Conservation (phyloP, 192 early-diverging fungal species). For the Coemansia sp. region DNA sequence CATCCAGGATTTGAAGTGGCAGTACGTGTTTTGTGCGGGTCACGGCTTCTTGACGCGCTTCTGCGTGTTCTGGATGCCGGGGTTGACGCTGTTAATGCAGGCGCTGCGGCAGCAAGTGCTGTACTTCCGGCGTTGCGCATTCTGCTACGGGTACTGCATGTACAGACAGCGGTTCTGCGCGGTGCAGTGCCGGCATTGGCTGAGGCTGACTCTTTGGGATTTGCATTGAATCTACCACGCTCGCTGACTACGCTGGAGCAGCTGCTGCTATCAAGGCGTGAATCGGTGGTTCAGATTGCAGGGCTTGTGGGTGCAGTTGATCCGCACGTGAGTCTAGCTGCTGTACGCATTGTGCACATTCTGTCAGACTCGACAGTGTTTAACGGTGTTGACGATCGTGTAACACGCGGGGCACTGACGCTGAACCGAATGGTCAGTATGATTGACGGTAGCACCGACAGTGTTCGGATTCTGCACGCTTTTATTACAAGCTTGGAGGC, state of each 20-base stretch:
- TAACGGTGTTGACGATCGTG: constrained; percentile 50
- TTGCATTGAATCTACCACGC: constrained; percentile 51
- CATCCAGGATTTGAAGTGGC: constrained; percentile 89
- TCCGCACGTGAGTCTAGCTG: constrained; percentile 71
- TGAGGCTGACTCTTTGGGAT: constrained; percentile 52
- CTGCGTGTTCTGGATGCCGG: constrained; percentile 68
- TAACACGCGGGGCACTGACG: constrained; percentile 47
- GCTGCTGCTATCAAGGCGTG: constrained; percentile 68
- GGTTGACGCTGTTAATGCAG: constrained; percentile 61
- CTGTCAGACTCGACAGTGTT: constrained; percentile 76
- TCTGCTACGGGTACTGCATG: constrained; percentile 63
- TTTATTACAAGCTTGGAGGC: constrained; percentile 75
- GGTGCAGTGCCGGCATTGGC: constrained; percentile 61
- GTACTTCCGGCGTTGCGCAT: constrained; percentile 60
- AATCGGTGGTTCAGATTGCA: constrained; percentile 72
- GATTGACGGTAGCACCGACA: constrained; percentile 61
- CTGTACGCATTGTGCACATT: constrained; percentile 67
- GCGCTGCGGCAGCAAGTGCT: constrained; percentile 29
- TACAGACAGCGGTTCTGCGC: constrained; percentile 76
- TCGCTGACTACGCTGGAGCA: constrained; percentile 76
- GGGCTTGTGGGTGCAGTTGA: constrained; percentile 64
- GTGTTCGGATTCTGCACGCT: constrained; percentile 71
- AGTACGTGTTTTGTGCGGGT: constrained; percentile 72
- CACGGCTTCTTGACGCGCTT: constrained; percentile 66
- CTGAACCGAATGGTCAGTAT: constrained; percentile 76